These are phyloP conservation scores for Nemania bipapillata DNA, from an alignment of 2,329 filamentous ascomycete genomes.

Conservation along the genomic window DNA sequence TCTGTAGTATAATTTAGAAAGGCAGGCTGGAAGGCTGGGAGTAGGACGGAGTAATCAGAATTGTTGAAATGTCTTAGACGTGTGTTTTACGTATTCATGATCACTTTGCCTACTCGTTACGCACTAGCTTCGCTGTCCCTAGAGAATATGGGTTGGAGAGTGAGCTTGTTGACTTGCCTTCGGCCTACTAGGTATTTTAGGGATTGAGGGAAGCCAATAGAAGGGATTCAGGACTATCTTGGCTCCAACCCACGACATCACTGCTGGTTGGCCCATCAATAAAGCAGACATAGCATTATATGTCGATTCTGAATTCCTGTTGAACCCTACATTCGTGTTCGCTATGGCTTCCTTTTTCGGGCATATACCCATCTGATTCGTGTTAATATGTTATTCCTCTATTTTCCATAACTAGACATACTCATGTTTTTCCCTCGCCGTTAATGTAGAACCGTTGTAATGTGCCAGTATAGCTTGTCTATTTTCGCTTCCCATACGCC, in stretches of 20 bases:
- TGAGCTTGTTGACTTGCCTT: neutral
- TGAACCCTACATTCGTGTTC: neutral
- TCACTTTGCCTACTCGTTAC: constrained; percentile 10
- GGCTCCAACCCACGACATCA: neutral
- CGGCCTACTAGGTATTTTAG: neutral
- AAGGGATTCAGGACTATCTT: neutral
- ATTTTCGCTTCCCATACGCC: neutral
- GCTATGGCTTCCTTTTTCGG: neutral
- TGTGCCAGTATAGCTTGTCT: neutral
- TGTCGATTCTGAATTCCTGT: neutral
- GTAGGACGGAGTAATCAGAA: constrained; percentile 37
- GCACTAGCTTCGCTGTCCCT: constrained; percentile 5
- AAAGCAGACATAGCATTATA: neutral
- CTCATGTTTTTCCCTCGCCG: neutral
- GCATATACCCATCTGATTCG: neutral
- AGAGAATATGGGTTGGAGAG: constrained; percentile 10
- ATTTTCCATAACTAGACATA: neutral
- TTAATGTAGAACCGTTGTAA: neutral
- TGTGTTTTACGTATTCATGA: constrained; percentile 20
- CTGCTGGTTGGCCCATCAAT: neutral
- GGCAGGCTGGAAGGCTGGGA: constrained; percentile 32
- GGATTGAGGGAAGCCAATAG: neutral
- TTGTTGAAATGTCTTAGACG: constrained; percentile 19
- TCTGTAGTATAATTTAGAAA: constrained; percentile 43
- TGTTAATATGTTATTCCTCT: neutral